Base-by-base conservation (phyloP, 2,329 filamentous ascomycete species). In the Talaromyces islandicus region DNA sequence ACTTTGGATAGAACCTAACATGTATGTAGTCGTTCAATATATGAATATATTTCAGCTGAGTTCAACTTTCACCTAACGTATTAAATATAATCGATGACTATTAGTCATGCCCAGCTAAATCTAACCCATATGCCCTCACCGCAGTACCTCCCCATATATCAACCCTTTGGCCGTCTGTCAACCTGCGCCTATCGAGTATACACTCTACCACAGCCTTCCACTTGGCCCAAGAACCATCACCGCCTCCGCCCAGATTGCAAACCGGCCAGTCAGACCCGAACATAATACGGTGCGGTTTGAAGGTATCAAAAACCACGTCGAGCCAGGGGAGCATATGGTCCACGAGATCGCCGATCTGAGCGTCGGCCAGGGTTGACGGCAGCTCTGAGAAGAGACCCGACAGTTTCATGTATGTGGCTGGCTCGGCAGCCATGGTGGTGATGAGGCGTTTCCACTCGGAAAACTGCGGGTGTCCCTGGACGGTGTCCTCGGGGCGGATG, bases 191-290 rank as follows among this genome's bases (percentile, higher is more conserved):
- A 12, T 76, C 70, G 59, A 92, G 83, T 66, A 90, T 80, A 64
- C 79, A 79, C 63, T 88, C 84, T 19, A 96, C 88, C 1, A 94
- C 79, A 21, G 79, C 80, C 64, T 80, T 84, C 92, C 92, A 97
- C 67, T 88, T 84, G 38, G 78, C 76, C 91, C 92, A 96, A 32
- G 89, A 86, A 24, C 79, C 75, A 24, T 12, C 43, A 0, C 74
- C 75, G 0, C 81, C 81, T 2, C 83, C 83, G 0, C 84, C 84
- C 35, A 91, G 77, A 63, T 91, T 92, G 76, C 91, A 96, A 0
- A 97, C 88, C 2, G 93, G 92, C 93, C 93, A 97, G 74, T 97
- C 92, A 64, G 89, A 92, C 25, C 88, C 92, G 74, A 94, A 97
- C 88, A 97, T 92, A 70, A 94, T 82, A 64, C 91, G 82, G 24